A percentile compares a stretch with the other conserved stretches of the same genome.
Conservation (phyloP, 768 basidiomycete species). For the Mycena albidolilacea region DNA sequence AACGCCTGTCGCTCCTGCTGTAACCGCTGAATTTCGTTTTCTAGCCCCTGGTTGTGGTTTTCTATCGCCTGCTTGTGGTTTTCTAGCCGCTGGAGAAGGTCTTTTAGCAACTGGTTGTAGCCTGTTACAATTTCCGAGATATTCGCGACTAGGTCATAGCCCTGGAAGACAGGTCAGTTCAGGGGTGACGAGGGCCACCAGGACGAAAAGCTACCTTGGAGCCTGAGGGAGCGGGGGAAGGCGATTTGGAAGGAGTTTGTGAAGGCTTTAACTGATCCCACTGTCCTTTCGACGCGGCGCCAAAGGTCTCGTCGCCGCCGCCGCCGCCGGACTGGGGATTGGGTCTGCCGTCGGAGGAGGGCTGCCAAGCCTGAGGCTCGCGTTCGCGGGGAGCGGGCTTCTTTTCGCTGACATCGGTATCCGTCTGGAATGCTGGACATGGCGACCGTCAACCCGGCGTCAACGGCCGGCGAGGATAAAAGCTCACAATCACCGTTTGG, state of each 20-base stretch:
- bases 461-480: conserved; percentile 20
- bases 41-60: too few relatives aligned
- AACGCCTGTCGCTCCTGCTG: conserved; percentile 93
- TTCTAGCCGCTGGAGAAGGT: too few relatives aligned
- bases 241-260: conserved; percentile 66
- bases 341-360: conserved; percentile 56
- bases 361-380: conserved; percentile 86
- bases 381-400: conserved; percentile 72
- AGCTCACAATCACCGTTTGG: conserved; percentile 82
- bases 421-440: conserved; percentile 82
- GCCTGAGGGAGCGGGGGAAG: conserved; percentile 74
- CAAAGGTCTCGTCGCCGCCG: conserved; percentile 77
- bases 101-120: too few relatives aligned
- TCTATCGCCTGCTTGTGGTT: too few relatives aligned
- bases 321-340: conserved; percentile 42
- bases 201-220: conserved; percentile 62
- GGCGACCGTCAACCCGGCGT: conserved; percentile 20
- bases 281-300: conserved; percentile 58
- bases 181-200: not conserved
- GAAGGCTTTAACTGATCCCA: conserved; percentile 92
- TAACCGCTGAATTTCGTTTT: conserved; percentile 91
- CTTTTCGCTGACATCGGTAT: conserved; percentile 81
- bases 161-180: conserved; percentile 54
- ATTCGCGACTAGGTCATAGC: conserved; percentile 83
- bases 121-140: conserved; percentile 95